Evolutionary conservation across 371 early-diverging fungal species (phyloP).

Genomic region (Syncephalastrum racemosum): DNA sequence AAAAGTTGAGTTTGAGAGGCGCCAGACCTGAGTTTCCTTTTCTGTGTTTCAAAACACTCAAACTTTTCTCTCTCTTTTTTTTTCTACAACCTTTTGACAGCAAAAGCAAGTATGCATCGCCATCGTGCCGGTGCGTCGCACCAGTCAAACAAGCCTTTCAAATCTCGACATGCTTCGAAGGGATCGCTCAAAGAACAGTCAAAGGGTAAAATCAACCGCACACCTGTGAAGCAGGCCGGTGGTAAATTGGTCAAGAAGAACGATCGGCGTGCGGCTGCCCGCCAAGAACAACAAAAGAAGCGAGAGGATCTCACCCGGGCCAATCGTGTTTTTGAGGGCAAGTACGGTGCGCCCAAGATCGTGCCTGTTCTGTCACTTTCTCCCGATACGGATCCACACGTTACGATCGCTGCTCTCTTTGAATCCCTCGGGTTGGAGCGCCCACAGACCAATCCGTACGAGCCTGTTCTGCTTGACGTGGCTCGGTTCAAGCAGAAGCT

Average conservation of each 20-base stretch:
- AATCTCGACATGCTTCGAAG: constrained; percentile 87
- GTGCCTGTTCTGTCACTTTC: constrained; percentile 81
- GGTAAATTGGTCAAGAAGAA: constrained; percentile 54
- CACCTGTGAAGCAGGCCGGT: constrained; percentile 52
- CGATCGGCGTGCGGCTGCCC: constrained; percentile 87
- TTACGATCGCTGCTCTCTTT: constrained; percentile 58
- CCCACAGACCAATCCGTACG: constrained; percentile 27
- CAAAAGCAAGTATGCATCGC: constrained; percentile 34
- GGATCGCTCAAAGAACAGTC: constrained; percentile 72
- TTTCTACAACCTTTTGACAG: neutral
- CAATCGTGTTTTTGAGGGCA: constrained; percentile 81
- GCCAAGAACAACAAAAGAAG: constrained; percentile 80
- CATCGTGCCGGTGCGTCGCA: constrained; percentile 74
- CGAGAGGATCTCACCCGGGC: constrained; percentile 65
- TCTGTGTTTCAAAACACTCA: constrained; percentile 7
- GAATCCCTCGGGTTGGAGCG: constrained; percentile 48
- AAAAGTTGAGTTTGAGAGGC: constrained; percentile 2
- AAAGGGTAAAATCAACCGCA: constrained; percentile 83
- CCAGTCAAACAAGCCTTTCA: constrained; percentile 94
- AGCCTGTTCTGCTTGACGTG: constrained; percentile 30
- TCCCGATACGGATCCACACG: constrained; percentile 64
- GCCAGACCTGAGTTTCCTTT: constrained; percentile 7
- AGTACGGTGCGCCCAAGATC: constrained; percentile 84
- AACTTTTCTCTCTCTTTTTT: constrained; percentile 6
- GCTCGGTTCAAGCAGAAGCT: constrained; percentile 87